Evolutionary conservation across 495 filamentous ascomycete species (phyloP).

Genomic region (Aspergillus diversus): DNA sequence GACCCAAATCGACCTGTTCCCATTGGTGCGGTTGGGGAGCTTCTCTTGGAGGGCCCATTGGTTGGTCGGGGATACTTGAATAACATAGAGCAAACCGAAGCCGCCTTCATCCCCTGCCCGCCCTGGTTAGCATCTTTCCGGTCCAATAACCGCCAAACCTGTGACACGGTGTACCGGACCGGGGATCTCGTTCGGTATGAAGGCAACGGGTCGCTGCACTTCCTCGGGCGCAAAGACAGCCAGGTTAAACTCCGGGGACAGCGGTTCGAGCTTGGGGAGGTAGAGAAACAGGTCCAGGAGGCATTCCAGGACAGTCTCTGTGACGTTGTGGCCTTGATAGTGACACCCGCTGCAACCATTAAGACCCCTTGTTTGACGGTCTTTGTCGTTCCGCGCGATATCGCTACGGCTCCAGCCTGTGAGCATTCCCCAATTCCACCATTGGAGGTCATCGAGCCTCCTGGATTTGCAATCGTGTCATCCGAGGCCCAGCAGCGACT

Average conservation of each 20-base stretch:
- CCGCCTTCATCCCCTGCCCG: conserved; percentile 45
- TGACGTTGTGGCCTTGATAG: conserved; percentile 30
- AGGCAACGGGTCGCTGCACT: conserved; percentile 43
- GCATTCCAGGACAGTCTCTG: not conserved
- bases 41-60: conserved; percentile 61
- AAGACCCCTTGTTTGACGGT: not conserved
- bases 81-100: conserved; percentile 38
- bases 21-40: conserved; percentile 62
- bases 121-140: conserved; percentile 25
- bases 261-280: conserved; percentile 56
- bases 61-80: conserved; percentile 57
- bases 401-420: not conserved
- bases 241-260: conserved; percentile 60
- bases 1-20: conserved; percentile 56
- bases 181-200: conserved; percentile 55
- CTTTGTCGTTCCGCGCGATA: conserved; percentile 3
- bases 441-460: not conserved
- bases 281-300: conserved; percentile 30
- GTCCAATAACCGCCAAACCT: not conserved
- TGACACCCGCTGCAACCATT: not conserved
- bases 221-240: conserved; percentile 55
- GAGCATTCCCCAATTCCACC: not conserved
- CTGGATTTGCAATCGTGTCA: not conserved
- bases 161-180: conserved; percentile 47
- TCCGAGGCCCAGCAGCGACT: not conserved